phyloP scores from a whole-genome alignment of 192 early-diverging fungal genomes.

The Backusella parvicylindrica region DNA sequence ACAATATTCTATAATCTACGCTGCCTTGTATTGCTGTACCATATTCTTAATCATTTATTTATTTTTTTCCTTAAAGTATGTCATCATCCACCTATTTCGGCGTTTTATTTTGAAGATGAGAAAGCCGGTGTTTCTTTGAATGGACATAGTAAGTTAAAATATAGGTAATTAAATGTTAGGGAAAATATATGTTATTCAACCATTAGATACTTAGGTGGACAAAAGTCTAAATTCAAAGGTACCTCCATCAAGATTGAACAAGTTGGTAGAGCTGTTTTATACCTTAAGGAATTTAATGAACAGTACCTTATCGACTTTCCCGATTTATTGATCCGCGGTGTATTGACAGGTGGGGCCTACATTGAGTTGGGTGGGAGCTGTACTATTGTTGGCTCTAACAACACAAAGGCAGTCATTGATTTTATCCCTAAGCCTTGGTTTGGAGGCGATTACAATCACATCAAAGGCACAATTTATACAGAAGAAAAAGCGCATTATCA shows the following conservation, averaged over 20 bases:
- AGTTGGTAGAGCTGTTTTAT: constrained; percentile 57
- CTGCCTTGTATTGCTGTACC: too few species aligned
- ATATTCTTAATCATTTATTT: too few species aligned
- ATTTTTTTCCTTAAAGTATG: constrained; percentile 38
- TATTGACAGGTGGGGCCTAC: constrained; percentile 60
- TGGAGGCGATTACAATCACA: constrained; percentile 55
- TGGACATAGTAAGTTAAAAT: constrained; percentile 48
- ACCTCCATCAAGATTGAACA: constrained; percentile 65
- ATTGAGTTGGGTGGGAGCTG: constrained; percentile 60
- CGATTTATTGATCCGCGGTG: constrained; percentile 55
- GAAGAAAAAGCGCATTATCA: constrained; percentile 17
- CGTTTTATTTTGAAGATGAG: constrained; percentile 64
- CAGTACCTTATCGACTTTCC: constrained; percentile 60
- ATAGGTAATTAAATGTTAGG: constrained; percentile 25
- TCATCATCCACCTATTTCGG: constrained; percentile 72
- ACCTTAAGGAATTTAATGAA: constrained; percentile 48
- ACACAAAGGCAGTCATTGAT: constrained; percentile 51
- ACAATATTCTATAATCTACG: background rate
- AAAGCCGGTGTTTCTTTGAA: constrained; percentile 60
- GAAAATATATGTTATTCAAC: background rate
- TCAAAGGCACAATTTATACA: constrained; percentile 28
- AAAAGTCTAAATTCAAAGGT: constrained; percentile 62
- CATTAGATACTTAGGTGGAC: constrained; percentile 25
- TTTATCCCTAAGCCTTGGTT: constrained; percentile 65
- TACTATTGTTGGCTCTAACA: constrained; percentile 52